Evolutionary conservation across 306 rosid genomes (phyloP).

Genomic region (Luffa aegyptiaca): DNA sequence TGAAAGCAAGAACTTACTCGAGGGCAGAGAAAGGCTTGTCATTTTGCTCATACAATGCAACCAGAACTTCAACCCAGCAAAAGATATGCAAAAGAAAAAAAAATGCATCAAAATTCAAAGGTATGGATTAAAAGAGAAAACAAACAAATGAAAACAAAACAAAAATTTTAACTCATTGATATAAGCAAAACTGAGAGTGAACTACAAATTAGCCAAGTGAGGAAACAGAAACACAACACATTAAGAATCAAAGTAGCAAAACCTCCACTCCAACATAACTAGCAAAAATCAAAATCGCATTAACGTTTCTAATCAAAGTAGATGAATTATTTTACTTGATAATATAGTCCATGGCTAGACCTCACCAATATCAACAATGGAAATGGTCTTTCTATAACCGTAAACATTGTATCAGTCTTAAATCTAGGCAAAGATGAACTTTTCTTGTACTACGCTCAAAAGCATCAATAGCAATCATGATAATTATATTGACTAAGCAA

Average conservation of each 20-base stretch:
- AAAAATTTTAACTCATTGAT: not conserved
- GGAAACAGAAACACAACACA: not conserved
- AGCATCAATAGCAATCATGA: too few species aligned
- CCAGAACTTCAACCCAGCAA: slow-evolving; percentile 46
- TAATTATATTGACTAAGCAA: not conserved
- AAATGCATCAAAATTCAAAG: not conserved
- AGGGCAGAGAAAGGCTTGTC: slow-evolving; percentile 93
- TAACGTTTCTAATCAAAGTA: not conserved
- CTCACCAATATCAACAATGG: not conserved
- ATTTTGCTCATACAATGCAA: slow-evolving; percentile 86
- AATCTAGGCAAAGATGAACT: too few species aligned
- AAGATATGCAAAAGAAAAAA: not conserved
- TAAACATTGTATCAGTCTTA: too few species aligned
- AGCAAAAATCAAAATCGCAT: not conserved
- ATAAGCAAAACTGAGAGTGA: not conserved
- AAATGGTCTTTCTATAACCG: too few species aligned
- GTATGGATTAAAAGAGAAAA: not conserved
- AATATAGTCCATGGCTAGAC: not conserved
- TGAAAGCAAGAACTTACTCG: slow-evolving; percentile 36
- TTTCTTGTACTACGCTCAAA: too few species aligned
- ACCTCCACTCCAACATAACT: not conserved
- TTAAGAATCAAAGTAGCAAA: not conserved
- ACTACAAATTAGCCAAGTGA: not conserved
- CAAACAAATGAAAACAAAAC: not conserved
- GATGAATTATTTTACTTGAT: not conserved